These are phyloP conservation scores for Euphorbia lathyris DNA, from an alignment of 345 rosid genomes.

Conservation along the genomic window DNA sequence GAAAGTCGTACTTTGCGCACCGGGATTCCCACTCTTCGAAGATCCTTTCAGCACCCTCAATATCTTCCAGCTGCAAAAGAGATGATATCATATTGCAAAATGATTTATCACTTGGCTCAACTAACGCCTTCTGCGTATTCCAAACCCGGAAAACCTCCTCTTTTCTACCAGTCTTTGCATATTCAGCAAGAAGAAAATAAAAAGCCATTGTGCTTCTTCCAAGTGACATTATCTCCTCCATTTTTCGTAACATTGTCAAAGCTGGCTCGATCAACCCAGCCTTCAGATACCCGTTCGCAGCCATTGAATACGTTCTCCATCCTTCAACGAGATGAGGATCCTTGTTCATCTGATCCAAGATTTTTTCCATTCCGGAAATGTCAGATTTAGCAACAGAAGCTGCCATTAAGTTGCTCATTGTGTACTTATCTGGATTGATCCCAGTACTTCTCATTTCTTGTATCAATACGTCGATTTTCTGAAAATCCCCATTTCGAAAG, in stretches of 20 bases:
- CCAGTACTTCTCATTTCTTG: constrained; percentile 27
- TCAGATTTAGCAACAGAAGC: too few relatives aligned
- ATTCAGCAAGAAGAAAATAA: too few relatives aligned
- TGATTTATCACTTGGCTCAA: too few relatives aligned
- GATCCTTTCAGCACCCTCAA: too few relatives aligned
- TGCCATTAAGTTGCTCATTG: too few relatives aligned
- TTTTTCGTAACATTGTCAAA: constrained; percentile 19
- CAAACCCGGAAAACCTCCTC: too few relatives aligned
- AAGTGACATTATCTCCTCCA: constrained; percentile 18
- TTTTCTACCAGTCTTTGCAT: too few relatives aligned
- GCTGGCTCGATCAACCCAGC: constrained; percentile 23
- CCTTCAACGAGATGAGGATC: neutral
- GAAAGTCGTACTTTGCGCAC: too few relatives aligned
- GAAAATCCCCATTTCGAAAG: constrained; percentile 10
- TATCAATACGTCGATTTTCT: constrained; percentile 19
- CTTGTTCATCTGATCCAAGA: constrained; percentile 15
- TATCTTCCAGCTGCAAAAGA: too few relatives aligned
- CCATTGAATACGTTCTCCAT: constrained; percentile 21
- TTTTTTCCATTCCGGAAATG: neutral
- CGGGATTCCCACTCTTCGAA: too few relatives aligned
- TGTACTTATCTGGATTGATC: constrained; percentile 19
- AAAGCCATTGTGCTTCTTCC: neutral
- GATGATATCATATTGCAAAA: too few relatives aligned
- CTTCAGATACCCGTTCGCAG: constrained; percentile 29
- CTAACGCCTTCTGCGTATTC: too few relatives aligned